Evolutionary conservation across 305 asterid genomes (phyloP), one percentile per base, ranked within the genome.

Genomic region (Rubia balearica): DNA sequence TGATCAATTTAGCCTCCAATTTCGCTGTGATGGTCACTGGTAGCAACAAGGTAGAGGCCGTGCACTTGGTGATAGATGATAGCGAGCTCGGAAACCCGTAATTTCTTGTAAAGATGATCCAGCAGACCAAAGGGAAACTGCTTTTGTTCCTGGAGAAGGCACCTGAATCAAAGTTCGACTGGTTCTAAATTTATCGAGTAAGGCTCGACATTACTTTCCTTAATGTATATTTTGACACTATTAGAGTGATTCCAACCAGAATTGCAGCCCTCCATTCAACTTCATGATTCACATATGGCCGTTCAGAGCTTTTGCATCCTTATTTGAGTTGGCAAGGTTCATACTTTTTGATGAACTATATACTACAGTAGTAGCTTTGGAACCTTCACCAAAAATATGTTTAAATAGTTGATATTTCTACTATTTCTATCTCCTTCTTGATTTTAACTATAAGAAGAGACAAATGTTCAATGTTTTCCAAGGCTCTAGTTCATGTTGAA

Each of bases 71-170:
- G 3, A 68, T 87, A 10, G 90, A 85, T 55, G 87, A 77, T 27
- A 67, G 69, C 3, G 86, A 72, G 14, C 81, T 86, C 12, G 86
- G 83, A 43, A 24, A 66, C 22, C 84, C 78, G 4, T 80, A 61
- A 9, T 30, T 86, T 78, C 98, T 96, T 0, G 96, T 84, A 7
- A 83, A 79, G 79, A 80, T 89, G 89, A 86, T 87, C 75, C 81
- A 57, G 77, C 97, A 95, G 33, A 74, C 75, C 56, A 77, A 79
- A 0, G 96, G 96, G 66, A 85, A 83, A 69, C 67, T 89, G 86
- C 96, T 85, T 61, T 90, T 96, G 98, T 90, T 93, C 84, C 78
- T 93, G 56, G 96, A 90, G 75, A 70, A 56, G 46, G 80, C 77
- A 59, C 96, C 97, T 62, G 96, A 92, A 13, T 80, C 96, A 19